Evolutionary conservation across 2,329 filamentous ascomycete genomes (phyloP).

Genomic region (Ilyonectria sp.): DNA sequence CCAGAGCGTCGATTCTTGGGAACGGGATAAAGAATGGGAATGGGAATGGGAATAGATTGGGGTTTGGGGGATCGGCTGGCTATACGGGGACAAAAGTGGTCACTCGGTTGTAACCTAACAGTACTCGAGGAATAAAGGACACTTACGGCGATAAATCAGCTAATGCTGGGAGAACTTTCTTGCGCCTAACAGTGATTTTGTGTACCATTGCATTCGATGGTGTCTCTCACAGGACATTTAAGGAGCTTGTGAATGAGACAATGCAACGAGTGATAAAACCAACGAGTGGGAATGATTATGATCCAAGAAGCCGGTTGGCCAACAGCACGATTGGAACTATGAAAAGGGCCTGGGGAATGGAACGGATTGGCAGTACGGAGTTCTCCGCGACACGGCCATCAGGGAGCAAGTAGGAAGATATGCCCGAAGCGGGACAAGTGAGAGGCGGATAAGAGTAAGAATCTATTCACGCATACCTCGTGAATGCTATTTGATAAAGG

Average conservation of each 20-base stretch:
- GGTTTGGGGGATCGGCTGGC: background rate
- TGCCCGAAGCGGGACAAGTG: conserved; percentile 23
- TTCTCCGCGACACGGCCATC: conserved; percentile 14
- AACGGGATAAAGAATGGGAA: background rate
- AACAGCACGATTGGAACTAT: conserved; percentile 2
- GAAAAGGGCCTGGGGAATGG: conserved; percentile 1
- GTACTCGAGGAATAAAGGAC: conserved; percentile 14
- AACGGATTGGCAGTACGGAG: background rate
- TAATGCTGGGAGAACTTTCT: conserved; percentile 2
- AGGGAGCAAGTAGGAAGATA: conserved; percentile 19
- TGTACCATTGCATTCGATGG: background rate
- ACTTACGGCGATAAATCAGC: background rate
- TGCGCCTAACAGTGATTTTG: background rate
- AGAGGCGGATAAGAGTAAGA: conserved; percentile 42
- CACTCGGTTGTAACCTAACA: conserved; percentile 18
- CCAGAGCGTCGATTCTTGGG: background rate
- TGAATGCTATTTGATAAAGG: conserved; percentile 49
- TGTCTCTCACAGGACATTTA: conserved; percentile 7
- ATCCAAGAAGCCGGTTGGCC: background rate
- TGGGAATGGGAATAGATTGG: background rate
- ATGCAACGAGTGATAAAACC: background rate
- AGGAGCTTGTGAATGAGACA: background rate
- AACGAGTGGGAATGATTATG: background rate
- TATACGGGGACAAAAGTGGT: background rate
- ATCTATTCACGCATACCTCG: conserved; percentile 53